phyloP scores from a whole-genome alignment of 306 rosid species.

The Lathyrus aphaca region DNA sequence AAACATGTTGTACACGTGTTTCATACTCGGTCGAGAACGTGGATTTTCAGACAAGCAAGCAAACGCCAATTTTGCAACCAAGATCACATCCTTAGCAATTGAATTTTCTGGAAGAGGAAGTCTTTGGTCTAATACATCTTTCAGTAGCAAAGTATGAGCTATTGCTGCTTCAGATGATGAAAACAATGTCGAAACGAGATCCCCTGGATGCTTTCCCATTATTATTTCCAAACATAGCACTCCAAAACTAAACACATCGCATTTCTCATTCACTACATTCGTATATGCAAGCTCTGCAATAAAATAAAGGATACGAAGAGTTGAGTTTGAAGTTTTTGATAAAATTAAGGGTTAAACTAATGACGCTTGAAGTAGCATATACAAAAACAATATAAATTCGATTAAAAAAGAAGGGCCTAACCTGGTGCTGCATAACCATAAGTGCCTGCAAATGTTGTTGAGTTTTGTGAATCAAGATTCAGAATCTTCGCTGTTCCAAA shows the following conservation, averaged over 20 bases:
- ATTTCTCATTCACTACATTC: constrained; percentile 37
- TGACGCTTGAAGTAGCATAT: not conserved
- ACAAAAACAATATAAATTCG: not conserved
- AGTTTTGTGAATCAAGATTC: constrained; percentile 32
- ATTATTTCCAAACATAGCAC: constrained; percentile 38
- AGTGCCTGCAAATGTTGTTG: constrained; percentile 39
- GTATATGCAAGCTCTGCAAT: constrained; percentile 38
- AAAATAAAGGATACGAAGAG: not conserved
- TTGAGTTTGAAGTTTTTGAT: no score
- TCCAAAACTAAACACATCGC: constrained; percentile 40
- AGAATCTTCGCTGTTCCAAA: constrained; percentile 41
- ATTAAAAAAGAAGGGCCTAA: constrained; percentile 6
- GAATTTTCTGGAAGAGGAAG: constrained; percentile 33
- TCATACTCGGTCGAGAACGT: constrained; percentile 38
- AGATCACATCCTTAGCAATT: constrained; percentile 31
- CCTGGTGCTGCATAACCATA: constrained; percentile 47
- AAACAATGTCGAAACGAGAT: constrained; percentile 17
- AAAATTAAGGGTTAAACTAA: no score
- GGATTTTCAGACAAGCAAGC: constrained; percentile 40
- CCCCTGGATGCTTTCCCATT: constrained; percentile 41
- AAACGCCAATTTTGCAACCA: constrained; percentile 36
- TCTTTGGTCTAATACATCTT: constrained; percentile 38
- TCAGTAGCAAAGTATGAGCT: constrained; percentile 22
- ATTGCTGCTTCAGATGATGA: not conserved
- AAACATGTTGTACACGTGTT: constrained; percentile 37